phyloP scores from a whole-genome alignment of 306 rosid genomes.

The Glycine soja region DNA sequence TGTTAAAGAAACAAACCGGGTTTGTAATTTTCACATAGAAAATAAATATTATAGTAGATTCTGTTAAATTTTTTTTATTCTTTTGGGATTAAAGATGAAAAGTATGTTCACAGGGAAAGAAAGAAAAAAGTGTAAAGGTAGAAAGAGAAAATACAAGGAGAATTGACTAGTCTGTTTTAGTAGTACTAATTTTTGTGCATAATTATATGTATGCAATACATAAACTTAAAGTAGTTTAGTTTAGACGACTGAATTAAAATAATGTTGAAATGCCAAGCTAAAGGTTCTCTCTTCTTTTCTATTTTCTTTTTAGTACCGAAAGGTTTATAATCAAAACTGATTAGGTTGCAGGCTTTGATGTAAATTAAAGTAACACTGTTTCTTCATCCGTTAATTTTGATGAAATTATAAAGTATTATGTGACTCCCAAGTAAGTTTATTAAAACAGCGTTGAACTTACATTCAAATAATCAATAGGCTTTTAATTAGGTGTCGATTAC shows the following conservation, averaged over 20 bases:
- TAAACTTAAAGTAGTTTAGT: background rate
- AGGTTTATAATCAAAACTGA: conserved; percentile 8
- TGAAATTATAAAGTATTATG: conserved; percentile 36
- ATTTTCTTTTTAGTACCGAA: background rate
- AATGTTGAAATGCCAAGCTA: conserved; percentile 6
- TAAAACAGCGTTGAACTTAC: conserved; percentile 18
- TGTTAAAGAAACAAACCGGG: background rate
- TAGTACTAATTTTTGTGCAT: background rate
- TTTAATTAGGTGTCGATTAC: conserved; percentile 24
- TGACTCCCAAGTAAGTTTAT: conserved; percentile 29
- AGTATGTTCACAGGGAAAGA: background rate
- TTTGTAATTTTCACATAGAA: background rate
- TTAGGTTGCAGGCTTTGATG: conserved; percentile 6
- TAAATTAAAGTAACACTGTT: background rate
- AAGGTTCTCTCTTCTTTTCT: conserved; percentile 6
- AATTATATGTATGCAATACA: conserved; percentile 10
- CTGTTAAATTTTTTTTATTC: background rate
- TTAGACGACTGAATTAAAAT: conserved; percentile 19
- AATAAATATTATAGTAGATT: background rate
- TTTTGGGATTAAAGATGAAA: background rate
- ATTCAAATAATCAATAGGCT: conserved; percentile 29
- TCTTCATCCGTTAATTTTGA: conserved; percentile 37
- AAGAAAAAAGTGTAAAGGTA: background rate
- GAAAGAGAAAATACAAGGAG: conserved; percentile 23
- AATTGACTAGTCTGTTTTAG: conserved; percentile 42